Conservation (phyloP, 2,329 filamentous ascomycete genomes). For the Hypomyces rosellus region DNA sequence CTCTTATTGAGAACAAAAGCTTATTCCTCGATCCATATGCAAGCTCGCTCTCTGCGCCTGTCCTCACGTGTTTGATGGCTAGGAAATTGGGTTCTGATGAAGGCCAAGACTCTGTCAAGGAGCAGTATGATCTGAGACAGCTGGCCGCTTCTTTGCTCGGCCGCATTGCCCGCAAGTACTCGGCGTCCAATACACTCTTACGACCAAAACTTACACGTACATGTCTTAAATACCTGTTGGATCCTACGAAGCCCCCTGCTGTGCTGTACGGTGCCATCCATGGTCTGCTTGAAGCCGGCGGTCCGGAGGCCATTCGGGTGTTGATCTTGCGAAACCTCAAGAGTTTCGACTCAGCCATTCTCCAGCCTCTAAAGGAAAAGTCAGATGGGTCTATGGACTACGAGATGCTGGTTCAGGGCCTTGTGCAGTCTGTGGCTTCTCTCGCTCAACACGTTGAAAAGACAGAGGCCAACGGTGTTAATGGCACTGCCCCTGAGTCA, state of each 20-base stretch:
- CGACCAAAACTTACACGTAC: slow-evolving; percentile 87
- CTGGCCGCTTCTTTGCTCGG: slow-evolving; percentile 76
- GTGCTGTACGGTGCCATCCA: slow-evolving; percentile 85
- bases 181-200: slow-evolving; percentile 70
- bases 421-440: slow-evolving; percentile 46
- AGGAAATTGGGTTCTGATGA: slow-evolving; percentile 64
- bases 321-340: slow-evolving; percentile 51
- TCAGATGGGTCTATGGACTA: slow-evolving; percentile 44
- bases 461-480: slow-evolving; percentile 30
- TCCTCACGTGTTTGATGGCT: slow-evolving; percentile 79
- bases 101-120: slow-evolving; percentile 45
- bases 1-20: slow-evolving; percentile 74
- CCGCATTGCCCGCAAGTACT: slow-evolving; percentile 74
- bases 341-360: slow-evolving; percentile 46
- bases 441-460: slow-evolving; percentile 31
- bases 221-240: slow-evolving; percentile 85
- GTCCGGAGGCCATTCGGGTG: slow-evolving; percentile 51
- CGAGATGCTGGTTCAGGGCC: slow-evolving; percentile 50
- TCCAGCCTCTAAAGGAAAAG: slow-evolving; percentile 48
- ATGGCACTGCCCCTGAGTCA: slow-evolving; percentile 29
- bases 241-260: slow-evolving; percentile 73
- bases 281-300: slow-evolving; percentile 73
- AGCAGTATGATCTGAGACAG: slow-evolving; percentile 77
- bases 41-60: slow-evolving; percentile 68
- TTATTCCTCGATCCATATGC: slow-evolving; percentile 64